Conservation (phyloP, 2,329 filamentous ascomycete species). For the Neofusicoccum laricinum region DNA sequence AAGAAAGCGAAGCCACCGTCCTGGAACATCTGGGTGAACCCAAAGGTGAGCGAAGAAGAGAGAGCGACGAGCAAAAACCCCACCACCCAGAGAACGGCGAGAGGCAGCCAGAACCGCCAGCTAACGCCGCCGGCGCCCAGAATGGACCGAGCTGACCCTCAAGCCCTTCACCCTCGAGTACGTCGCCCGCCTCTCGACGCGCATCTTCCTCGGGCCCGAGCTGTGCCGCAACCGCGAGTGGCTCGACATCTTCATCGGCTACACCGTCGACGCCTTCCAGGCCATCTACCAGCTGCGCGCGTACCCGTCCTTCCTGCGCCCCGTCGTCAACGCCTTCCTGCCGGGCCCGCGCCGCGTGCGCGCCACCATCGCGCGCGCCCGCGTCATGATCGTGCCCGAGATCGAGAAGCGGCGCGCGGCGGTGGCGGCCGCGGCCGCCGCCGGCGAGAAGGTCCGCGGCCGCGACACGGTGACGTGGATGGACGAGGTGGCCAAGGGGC, state of each 20-base stretch:
- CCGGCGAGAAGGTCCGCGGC: conserved; percentile 23
- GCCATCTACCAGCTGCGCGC: conserved; percentile 32
- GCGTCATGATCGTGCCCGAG: conserved; percentile 34
- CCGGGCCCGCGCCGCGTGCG: conserved; percentile 35
- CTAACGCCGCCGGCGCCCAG: neutral
- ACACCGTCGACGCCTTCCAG: conserved; percentile 35
- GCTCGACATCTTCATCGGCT: conserved; percentile 33
- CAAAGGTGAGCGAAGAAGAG: neutral
- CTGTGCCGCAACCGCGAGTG: conserved; percentile 39
- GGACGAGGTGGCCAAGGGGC: conserved; percentile 22
- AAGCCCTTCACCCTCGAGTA: conserved; percentile 29
- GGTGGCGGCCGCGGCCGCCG: conserved; percentile 16
- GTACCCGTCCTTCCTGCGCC: conserved; percentile 33
- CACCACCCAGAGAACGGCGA: too few relatives aligned
- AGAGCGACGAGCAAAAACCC: too few relatives aligned
- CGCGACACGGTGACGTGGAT: conserved; percentile 25
- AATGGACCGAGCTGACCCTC: conserved; percentile 20
- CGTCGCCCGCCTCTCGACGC: conserved; percentile 39
- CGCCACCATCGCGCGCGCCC: conserved; percentile 28
- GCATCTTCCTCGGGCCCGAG: conserved; percentile 39
- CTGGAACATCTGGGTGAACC: neutral
- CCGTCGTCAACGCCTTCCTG: conserved; percentile 33
- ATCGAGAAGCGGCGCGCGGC: conserved; percentile 27
- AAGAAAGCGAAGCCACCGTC: neutral
- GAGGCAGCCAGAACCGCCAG: too few relatives aligned